These are phyloP conservation scores for Aureobasidium sp. DNA, from an alignment of 2,329 filamentous ascomycete species.

Conservation along the genomic window DNA sequence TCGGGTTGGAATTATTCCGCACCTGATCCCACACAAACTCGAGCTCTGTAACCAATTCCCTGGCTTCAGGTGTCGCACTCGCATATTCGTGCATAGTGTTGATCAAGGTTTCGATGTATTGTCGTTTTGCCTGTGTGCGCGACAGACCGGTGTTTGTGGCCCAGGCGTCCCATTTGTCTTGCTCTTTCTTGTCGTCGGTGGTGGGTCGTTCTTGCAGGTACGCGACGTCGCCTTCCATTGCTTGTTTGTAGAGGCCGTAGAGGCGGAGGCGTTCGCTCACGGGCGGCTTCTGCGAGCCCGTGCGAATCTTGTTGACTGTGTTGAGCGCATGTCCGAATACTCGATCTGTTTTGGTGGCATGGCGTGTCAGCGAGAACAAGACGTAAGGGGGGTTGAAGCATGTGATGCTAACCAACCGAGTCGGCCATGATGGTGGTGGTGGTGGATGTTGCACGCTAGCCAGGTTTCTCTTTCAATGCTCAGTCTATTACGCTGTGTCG, in stretches of 20 bases:
- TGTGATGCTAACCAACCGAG: conserved; percentile 31
- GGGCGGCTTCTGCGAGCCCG: conserved; percentile 89
- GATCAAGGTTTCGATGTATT: conserved; percentile 94
- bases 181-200: conserved; percentile 35
- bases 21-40: conserved; percentile 99
- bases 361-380: neutral
- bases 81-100: conserved; percentile 98
- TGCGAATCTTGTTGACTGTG: conserved; percentile 98
- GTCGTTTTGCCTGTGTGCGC: conserved; percentile 92
- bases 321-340: conserved; percentile 99
- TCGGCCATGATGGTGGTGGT: conserved; percentile 32
- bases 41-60: conserved; percentile 91
- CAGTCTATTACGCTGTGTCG: too few relatives aligned
- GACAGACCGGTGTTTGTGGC: conserved; percentile 85
- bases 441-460: neutral
- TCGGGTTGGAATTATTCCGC: conserved; percentile 66
- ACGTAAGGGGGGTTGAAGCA: neutral
- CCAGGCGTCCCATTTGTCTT: conserved; percentile 82
- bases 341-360: conserved; percentile 63
- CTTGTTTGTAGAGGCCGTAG: conserved; percentile 99
- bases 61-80: conserved; percentile 82
- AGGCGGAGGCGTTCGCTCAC: conserved; percentile 86
- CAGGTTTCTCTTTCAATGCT: neutral
- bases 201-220: conserved; percentile 93
- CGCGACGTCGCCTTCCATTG: conserved; percentile 98